A percentile compares a stretch with the other conserved stretches of the same genome.
Conservation (phyloP, 495 filamentous ascomycete genomes). For the Platismatia glauca region DNA sequence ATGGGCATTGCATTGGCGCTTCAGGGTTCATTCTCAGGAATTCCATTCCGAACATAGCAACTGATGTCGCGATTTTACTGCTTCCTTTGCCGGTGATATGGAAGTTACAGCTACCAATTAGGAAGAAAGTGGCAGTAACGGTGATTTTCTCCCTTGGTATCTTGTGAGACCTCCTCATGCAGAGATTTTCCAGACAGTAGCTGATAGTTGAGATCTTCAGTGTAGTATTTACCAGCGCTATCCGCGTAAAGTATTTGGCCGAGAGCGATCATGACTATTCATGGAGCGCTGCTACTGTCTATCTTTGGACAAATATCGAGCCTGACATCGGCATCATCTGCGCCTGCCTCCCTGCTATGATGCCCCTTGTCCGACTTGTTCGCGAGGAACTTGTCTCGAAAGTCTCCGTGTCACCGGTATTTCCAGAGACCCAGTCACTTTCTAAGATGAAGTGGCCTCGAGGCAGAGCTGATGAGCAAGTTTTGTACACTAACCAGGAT, state of each 20-base stretch:
- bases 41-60: background rate
- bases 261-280: background rate
- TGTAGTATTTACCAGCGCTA: too few relatives aligned
- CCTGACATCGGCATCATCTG: background rate
- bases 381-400: background rate
- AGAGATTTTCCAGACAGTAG: background rate
- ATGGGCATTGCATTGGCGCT: background rate
- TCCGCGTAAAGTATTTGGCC: too few relatives aligned
- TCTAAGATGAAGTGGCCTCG: background rate
- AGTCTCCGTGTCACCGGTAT: background rate
- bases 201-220: too few relatives aligned
- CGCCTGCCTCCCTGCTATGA: background rate
- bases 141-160: background rate
- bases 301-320: too few relatives aligned
- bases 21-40: background rate
- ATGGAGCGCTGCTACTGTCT: too few relatives aligned
- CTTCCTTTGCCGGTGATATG: background rate
- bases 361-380: background rate
- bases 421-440: background rate
- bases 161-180: background rate
- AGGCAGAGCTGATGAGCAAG: background rate
- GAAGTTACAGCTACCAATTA: background rate
- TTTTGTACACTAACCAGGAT: background rate
- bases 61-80: background rate
- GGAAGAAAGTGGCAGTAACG: background rate